Conservation (phyloP, 768 basidiomycete genomes). For the Boletus huronensis region DNA sequence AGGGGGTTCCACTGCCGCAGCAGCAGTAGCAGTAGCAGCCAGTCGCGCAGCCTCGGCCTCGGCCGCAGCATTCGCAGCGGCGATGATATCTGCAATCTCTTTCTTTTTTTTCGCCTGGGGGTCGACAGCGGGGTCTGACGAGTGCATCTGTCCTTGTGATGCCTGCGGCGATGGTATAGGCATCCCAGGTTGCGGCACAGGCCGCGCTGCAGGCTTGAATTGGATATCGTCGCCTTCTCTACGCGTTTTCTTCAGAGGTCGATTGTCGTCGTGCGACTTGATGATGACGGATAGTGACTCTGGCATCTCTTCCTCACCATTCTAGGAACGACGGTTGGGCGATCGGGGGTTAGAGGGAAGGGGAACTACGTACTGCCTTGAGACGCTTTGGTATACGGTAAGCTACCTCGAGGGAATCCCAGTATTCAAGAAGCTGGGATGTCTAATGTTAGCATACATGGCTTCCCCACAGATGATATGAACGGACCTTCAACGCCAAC, state of each 20-base stretch:
- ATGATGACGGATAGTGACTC: constrained; percentile 18
- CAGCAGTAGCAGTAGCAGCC: constrained; percentile 26
- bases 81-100: constrained; percentile 40
- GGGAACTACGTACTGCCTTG: constrained; percentile 34
- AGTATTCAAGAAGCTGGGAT: constrained; percentile 68
- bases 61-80: constrained; percentile 36
- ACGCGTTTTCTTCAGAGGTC: constrained; percentile 33
- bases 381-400: constrained; percentile 84
- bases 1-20: constrained; percentile 5
- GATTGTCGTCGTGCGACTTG: constrained; percentile 27
- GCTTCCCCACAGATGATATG: not conserved
- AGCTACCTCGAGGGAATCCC: constrained; percentile 72
- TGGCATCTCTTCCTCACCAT: constrained; percentile 30
- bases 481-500: constrained; percentile 60
- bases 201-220: constrained; percentile 13
- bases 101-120: constrained; percentile 12
- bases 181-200: not conserved
- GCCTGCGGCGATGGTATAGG: not conserved
- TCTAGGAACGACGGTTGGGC: constrained; percentile 20
- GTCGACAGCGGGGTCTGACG: not conserved
- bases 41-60: constrained; percentile 32
- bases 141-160: not conserved
- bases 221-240: constrained; percentile 25
- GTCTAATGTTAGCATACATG: not conserved
- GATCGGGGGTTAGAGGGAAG: not conserved